Percentiles rank a stretch among this genome's conserved stretches.
phyloP scores from a whole-genome alignment of 1,284 basidiomycete species.

The Leccinum huronense region DNA sequence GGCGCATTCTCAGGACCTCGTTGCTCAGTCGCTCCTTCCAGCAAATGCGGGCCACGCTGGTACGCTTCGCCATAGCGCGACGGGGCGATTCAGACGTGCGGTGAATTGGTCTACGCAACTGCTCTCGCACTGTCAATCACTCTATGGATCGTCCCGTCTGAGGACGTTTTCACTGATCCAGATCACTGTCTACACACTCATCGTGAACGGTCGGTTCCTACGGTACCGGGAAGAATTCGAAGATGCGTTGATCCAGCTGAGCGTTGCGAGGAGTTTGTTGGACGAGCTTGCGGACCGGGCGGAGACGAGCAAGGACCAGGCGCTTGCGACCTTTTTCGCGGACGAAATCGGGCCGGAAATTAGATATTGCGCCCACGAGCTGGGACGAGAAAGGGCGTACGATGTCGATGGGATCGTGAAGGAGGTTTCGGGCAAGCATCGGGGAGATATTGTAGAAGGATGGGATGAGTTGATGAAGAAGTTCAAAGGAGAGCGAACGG shows the following conservation, averaged over 20 bases:
- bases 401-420: constrained; percentile 81
- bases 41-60: constrained; percentile 51
- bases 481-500: constrained; percentile 47
- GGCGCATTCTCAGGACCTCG: constrained; percentile 84
- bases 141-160: constrained; percentile 54
- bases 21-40: constrained; percentile 53
- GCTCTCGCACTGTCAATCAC: constrained; percentile 68
- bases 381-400: constrained; percentile 72
- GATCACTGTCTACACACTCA: constrained; percentile 63
- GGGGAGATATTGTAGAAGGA: constrained; percentile 60
- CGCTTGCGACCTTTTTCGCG: constrained; percentile 80
- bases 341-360: constrained; percentile 92
- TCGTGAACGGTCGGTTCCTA: constrained; percentile 74
- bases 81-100: constrained; percentile 80
- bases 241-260: constrained; percentile 75
- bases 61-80: constrained; percentile 69
- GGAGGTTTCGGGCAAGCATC: constrained; percentile 63
- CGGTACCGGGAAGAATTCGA: constrained; percentile 74
- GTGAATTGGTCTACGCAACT: constrained; percentile 83
- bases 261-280: constrained; percentile 77
- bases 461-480: constrained; percentile 59
- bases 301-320: constrained; percentile 84
- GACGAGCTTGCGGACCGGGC: constrained; percentile 69
- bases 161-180: constrained; percentile 60
- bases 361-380: constrained; percentile 88